These are phyloP conservation scores for Shiraia sp. DNA, from an alignment of 2,329 filamentous ascomycete genomes.

Conservation along the genomic window DNA sequence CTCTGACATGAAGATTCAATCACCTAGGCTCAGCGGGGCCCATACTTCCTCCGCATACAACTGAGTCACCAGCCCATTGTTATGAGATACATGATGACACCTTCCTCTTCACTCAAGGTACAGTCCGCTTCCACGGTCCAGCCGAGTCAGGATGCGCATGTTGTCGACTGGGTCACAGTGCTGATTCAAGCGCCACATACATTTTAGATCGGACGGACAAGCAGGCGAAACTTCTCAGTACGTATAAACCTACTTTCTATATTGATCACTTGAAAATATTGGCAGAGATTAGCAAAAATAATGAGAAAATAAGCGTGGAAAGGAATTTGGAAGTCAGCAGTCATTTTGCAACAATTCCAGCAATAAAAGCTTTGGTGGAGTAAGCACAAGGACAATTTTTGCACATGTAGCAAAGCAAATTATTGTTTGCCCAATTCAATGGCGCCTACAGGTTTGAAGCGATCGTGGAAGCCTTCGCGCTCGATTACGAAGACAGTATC, in stretches of 20 bases:
- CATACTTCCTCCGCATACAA: slow-evolving; percentile 52
- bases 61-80: slow-evolving; percentile 56
- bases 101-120: slow-evolving; percentile 59
- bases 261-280: slow-evolving; percentile 62
- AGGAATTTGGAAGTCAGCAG: slow-evolving; percentile 55
- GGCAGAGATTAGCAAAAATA: slow-evolving; percentile 49
- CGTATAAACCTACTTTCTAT: slow-evolving; percentile 60
- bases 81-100: slow-evolving; percentile 62
- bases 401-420: background rate
- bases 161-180: slow-evolving; percentile 60
- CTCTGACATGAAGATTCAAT: no score
- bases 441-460: slow-evolving; percentile 29
- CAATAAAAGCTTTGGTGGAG: slow-evolving; percentile 44
- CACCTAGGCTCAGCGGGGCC: slow-evolving; percentile 54
- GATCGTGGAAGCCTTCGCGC: slow-evolving; percentile 25
- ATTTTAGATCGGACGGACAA: slow-evolving; percentile 60
- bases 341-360: slow-evolving; percentile 55
- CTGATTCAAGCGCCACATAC: slow-evolving; percentile 60
- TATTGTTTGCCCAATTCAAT: slow-evolving; percentile 12
- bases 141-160: slow-evolving; percentile 54
- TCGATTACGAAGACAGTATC: slow-evolving; percentile 34
- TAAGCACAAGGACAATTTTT: slow-evolving; percentile 14
- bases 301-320: slow-evolving; percentile 53
- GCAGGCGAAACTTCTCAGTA: slow-evolving; percentile 61
- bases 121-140: slow-evolving; percentile 56